These are phyloP conservation scores for Serendipita sp. DNA, from an alignment of 768 basidiomycete species.

Conservation along the genomic window DNA sequence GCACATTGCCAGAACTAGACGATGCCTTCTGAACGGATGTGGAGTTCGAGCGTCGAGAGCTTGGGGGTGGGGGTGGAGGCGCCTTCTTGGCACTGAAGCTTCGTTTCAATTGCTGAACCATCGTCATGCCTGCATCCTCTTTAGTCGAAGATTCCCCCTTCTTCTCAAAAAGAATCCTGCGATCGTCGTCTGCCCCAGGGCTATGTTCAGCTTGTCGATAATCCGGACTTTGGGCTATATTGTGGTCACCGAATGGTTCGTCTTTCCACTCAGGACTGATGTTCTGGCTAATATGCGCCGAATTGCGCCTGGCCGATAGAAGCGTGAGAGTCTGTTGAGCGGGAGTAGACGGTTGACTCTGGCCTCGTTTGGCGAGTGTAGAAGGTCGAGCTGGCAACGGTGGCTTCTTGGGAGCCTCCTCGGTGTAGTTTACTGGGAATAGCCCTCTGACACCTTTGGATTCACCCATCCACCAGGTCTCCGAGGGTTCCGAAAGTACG, in stretches of 20 bases:
- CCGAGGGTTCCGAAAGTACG: constrained; percentile 65
- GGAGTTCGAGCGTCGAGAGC: constrained; percentile 29
- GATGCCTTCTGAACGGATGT: constrained; percentile 26
- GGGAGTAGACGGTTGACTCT: neutral
- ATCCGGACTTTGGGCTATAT: constrained; percentile 29
- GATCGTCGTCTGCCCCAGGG: constrained; percentile 25
- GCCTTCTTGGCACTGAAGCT: constrained; percentile 27
- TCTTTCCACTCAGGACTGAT: constrained; percentile 26
- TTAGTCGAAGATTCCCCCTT: constrained; percentile 13
- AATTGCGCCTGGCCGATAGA: constrained; percentile 18
- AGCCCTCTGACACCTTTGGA: constrained; percentile 53
- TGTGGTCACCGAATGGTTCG: constrained; percentile 31
- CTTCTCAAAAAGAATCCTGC: constrained; percentile 17
- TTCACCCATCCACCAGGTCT: constrained; percentile 87
- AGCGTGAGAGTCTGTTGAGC: constrained; percentile 14
- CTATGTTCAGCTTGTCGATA: constrained; percentile 29
- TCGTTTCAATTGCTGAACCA: constrained; percentile 6
- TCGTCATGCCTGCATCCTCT: neutral
- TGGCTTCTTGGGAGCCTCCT: constrained; percentile 22
- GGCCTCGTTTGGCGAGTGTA: constrained; percentile 8
- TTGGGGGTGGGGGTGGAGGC: constrained; percentile 48
- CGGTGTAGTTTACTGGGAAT: constrained; percentile 68
- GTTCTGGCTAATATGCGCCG: constrained; percentile 21
- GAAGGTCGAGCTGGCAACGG: constrained; percentile 21
- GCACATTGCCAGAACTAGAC: constrained; percentile 31